These are phyloP conservation scores for Volvariella volvacea DNA, from an alignment of 1,284 basidiomycete genomes.

Conservation along the genomic window DNA sequence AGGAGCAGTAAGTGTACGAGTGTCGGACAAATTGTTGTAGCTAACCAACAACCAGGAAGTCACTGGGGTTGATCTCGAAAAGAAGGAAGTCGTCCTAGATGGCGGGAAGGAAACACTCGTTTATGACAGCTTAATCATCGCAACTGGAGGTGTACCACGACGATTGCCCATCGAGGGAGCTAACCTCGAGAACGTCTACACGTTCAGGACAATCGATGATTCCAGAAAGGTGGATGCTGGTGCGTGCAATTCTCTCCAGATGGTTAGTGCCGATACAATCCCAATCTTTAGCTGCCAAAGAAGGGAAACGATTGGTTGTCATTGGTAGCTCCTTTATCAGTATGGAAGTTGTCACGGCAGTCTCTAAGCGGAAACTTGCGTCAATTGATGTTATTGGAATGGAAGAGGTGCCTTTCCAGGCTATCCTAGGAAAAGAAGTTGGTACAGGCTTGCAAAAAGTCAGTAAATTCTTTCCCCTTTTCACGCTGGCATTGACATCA, in stretches of 20 bases:
- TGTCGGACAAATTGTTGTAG: conserved; percentile 3
- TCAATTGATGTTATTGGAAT: conserved; percentile 82
- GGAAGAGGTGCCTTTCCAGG: conserved; percentile 80
- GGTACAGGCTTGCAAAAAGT: conserved; percentile 79
- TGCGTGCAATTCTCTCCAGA: conserved; percentile 22
- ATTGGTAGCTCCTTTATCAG: conserved; percentile 93
- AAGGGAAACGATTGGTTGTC: conserved; percentile 76
- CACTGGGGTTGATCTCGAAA: conserved; percentile 56
- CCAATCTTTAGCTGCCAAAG: conserved; percentile 39
- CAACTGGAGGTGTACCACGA: conserved; percentile 63
- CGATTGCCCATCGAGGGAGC: conserved; percentile 76
- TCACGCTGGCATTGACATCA: not conserved
- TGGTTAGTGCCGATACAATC: conserved; percentile 1
- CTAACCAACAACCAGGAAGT: conserved; percentile 39
- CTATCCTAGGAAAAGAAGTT: conserved; percentile 76
- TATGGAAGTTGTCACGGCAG: conserved; percentile 83
- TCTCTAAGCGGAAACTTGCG: conserved; percentile 69
- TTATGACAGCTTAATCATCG: conserved; percentile 73
- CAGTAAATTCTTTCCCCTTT: conserved; percentile 7
- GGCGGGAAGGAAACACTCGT: conserved; percentile 49
- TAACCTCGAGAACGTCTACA: conserved; percentile 75
- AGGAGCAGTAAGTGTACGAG: conserved; percentile 43
- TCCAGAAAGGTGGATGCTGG: conserved; percentile 73
- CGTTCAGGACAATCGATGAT: conserved; percentile 69
- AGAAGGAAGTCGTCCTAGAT: conserved; percentile 58